A percentile compares a stretch with the other conserved stretches of the same genome.
Conservation (phyloP, 257 asterid species). For the Ilex aquifolium region DNA sequence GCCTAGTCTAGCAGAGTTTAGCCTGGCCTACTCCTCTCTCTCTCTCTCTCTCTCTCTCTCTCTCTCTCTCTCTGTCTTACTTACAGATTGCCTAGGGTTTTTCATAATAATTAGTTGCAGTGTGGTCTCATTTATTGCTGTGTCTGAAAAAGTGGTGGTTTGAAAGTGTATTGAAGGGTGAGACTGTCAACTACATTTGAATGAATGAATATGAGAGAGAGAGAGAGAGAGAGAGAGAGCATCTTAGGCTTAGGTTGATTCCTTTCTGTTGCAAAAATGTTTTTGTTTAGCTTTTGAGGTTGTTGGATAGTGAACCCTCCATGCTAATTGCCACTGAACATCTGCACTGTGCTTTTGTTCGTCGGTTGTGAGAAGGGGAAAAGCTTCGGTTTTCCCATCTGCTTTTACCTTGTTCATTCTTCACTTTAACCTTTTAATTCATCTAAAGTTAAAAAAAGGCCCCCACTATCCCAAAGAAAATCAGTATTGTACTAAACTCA, state of each 20-base stretch:
- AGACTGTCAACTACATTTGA: constrained; percentile 26
- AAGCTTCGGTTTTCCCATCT: neutral
- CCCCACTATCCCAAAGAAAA: no score
- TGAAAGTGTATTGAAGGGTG: constrained; percentile 25
- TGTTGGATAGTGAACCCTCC: neutral
- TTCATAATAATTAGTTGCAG: constrained; percentile 20
- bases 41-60: constrained; percentile 25
- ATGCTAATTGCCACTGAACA: neutral
- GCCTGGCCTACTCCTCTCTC: neutral
- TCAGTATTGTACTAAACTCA: no score
- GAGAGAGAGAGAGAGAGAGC: constrained; percentile 3
- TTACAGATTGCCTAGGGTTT: constrained; percentile 18
- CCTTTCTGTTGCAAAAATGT: constrained; percentile 12
- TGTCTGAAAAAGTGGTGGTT: constrained; percentile 38
- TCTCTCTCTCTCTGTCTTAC: no score
- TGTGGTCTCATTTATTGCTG: constrained; percentile 4
- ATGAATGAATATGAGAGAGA: constrained; percentile 5
- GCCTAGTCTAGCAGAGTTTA: neutral
- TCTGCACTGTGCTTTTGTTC: neutral
- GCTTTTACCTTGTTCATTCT: constrained; percentile 8
- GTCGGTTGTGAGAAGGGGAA: no score
- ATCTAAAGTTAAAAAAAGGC: neutral
- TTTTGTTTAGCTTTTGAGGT: neutral
- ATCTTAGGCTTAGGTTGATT: constrained; percentile 8
- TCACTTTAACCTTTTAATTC: constrained; percentile 10